Base-by-base conservation (phyloP, 106 monocot genomes). In the Phalaenopsis equestris region DNA sequence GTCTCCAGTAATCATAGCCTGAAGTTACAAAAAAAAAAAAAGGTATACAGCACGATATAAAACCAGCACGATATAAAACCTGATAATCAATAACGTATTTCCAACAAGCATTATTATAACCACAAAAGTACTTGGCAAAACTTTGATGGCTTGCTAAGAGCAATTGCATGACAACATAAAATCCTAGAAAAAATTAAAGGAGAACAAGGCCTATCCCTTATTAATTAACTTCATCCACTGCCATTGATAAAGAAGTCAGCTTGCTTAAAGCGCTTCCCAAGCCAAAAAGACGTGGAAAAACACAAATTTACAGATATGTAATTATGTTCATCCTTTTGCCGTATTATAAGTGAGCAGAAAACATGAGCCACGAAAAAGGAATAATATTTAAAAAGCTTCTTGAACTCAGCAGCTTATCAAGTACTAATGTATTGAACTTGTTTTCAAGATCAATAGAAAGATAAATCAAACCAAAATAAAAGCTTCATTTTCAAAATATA, bases 1-100 rank as follows among this genome's bases (percentile, higher is more conserved):
- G 78, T 99, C 98, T 67, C 98, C 98, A 83, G 98, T 99, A 72
- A 99, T 99, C 98, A 99, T 99, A 37, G 81, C 94, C 98, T 99
- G 70, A 48, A 16, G 80, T 55, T 39, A 72, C 1, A 75, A 30
- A 43, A 79, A 64, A 79, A 23, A 42, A 70, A 36, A 30, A 30
- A 30, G 17, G 17, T 2, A 39, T 56, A 19, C 1, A 46, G 56
- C 21, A 77, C 23, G 39, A 21, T 77, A 18, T 67, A 36, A 56
- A 73, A 30, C 47, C 8, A 46, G 56, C 21, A 77, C 23, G 39
- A 21, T 77, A 18, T 67, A 36, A 56, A 73, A 30, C 47, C 8
- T 79, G 6, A 79, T 38, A 79, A 21, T 47, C 9, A 23, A 58
- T n/a, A 61, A 41, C 17, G 6, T 41, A 70, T 17, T 73, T 74